Evolutionary conservation across 169 alveolate genomes (phyloP).

Genomic region (Cystoisospora suis): DNA sequence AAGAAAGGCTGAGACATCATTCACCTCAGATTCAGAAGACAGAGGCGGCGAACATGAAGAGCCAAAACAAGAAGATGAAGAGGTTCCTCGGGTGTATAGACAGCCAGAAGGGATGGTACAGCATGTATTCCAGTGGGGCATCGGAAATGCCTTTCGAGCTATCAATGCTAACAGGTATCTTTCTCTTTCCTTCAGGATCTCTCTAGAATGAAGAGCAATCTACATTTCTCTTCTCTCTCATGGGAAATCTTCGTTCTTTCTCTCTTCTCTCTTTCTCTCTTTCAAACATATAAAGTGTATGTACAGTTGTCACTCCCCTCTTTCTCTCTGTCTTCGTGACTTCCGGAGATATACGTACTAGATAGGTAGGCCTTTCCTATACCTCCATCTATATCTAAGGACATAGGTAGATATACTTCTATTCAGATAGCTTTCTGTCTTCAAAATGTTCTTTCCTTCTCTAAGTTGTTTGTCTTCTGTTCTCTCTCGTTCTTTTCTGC

Average conservation of each 20-base stretch:
- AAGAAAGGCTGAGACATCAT: not conserved
- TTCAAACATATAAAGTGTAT: not conserved
- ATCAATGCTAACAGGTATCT: constrained; percentile 13
- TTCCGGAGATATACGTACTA: too few species aligned
- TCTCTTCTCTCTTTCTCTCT: not conserved
- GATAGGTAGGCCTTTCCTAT: too few species aligned
- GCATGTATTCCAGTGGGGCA: constrained; percentile 30
- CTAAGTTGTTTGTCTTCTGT: too few species aligned
- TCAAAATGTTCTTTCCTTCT: too few species aligned
- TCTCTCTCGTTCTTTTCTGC: too few species aligned
- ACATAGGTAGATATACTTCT: too few species aligned
- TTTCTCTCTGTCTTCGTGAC: too few species aligned
- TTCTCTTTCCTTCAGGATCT: too few species aligned
- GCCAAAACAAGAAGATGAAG: not conserved
- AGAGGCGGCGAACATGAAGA: not conserved
- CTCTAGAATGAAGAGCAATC: too few species aligned
- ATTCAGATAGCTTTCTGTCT: too few species aligned
- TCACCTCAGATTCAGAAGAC: not conserved
- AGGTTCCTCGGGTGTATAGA: constrained; percentile 3
- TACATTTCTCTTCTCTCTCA: too few species aligned
- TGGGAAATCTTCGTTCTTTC: not conserved
- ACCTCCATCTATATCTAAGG: too few species aligned
- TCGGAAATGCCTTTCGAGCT: constrained; percentile 20
- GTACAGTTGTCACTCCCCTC: not conserved
- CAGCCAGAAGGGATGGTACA: constrained; percentile 30